phyloP scores from a whole-genome alignment of 805 yeast genomes.

The Ogataea trehaloabstinens region DNA sequence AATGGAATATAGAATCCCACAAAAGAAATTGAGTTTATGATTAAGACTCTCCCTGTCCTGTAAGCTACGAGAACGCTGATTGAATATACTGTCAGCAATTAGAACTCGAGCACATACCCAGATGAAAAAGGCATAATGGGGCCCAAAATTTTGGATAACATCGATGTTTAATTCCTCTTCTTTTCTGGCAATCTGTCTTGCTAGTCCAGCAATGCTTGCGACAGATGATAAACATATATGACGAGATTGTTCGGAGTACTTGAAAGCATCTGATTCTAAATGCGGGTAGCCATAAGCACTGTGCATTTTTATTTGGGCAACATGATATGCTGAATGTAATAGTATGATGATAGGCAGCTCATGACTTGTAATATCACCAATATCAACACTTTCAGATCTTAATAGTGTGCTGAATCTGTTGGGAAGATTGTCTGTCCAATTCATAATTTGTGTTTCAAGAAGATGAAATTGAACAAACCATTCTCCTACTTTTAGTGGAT shows the following conservation, averaged over 20 bases:
- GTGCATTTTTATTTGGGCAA: slow-evolving; percentile 24
- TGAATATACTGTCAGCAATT: slow-evolving; percentile 27
- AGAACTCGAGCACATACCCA: slow-evolving; percentile 35
- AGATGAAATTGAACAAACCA: slow-evolving; percentile 18
- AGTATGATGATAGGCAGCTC: slow-evolving; percentile 8
- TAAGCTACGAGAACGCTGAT: slow-evolving; percentile 6
- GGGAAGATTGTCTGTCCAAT: slow-evolving; percentile 14
- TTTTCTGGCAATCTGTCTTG: slow-evolving; percentile 6
- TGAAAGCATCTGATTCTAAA: slow-evolving; percentile 20
- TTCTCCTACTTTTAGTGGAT: slow-evolving; percentile 15
- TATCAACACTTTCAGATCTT: slow-evolving; percentile 4
- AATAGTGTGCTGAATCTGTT: slow-evolving; percentile 7
- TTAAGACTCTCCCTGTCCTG: slow-evolving; percentile 4
- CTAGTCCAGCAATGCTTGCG: slow-evolving; percentile 11
- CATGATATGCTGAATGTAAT: slow-evolving; percentile 18
- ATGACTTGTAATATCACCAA: neutral
- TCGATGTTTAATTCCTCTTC: slow-evolving; percentile 3
- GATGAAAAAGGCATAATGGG: slow-evolving; percentile 31
- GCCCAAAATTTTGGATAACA: slow-evolving; percentile 23
- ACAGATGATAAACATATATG: slow-evolving; percentile 16
- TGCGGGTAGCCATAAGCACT: slow-evolving; percentile 27
- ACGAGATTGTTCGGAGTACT: slow-evolving; percentile 21
- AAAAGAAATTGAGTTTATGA: slow-evolving; percentile 7
- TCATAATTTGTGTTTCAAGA: slow-evolving; percentile 15
- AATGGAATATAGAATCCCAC: slow-evolving; percentile 14